phyloP scores from a whole-genome alignment of 1,139 yeast species.

The Blastobotrys proliferans region DNA sequence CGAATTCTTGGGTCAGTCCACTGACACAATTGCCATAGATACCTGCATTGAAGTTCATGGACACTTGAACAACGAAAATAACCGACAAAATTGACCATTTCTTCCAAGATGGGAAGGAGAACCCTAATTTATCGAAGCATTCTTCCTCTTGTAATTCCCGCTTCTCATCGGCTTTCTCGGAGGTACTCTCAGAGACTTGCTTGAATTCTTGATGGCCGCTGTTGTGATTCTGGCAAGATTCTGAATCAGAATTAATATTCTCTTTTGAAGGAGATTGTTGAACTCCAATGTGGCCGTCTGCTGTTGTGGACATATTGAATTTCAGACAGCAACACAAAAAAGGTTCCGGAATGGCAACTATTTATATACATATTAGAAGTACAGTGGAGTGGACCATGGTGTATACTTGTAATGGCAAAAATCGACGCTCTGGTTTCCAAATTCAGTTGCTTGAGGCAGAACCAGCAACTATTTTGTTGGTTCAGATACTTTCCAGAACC shows the following conservation, averaged over 20 bases:
- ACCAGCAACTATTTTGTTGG: too few species aligned
- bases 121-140: constrained; percentile 37
- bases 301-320: too few species aligned
- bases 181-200: not conserved
- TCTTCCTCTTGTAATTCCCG: constrained; percentile 35
- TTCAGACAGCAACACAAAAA: too few species aligned
- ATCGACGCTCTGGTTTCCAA: too few species aligned
- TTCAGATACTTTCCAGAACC: too few species aligned
- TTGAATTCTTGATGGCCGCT: not conserved
- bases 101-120: constrained; percentile 30
- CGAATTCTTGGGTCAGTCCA: constrained; percentile 32
- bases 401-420: too few species aligned
- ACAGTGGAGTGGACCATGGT: too few species aligned
- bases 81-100: constrained; percentile 39
- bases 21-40: constrained; percentile 36
- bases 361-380: too few species aligned
- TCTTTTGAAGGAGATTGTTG: not conserved
- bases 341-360: too few species aligned
- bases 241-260: not conserved
- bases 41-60: constrained; percentile 41
- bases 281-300: too few species aligned
- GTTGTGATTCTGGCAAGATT: too few species aligned
- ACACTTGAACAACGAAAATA: constrained; percentile 38
- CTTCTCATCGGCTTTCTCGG: not conserved
- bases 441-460: too few species aligned